Percentiles rank a stretch among this genome's conserved stretches.
phyloP scores from a whole-genome alignment of 768 basidiomycete species.

The Dictyophora rubrovolvata region DNA sequence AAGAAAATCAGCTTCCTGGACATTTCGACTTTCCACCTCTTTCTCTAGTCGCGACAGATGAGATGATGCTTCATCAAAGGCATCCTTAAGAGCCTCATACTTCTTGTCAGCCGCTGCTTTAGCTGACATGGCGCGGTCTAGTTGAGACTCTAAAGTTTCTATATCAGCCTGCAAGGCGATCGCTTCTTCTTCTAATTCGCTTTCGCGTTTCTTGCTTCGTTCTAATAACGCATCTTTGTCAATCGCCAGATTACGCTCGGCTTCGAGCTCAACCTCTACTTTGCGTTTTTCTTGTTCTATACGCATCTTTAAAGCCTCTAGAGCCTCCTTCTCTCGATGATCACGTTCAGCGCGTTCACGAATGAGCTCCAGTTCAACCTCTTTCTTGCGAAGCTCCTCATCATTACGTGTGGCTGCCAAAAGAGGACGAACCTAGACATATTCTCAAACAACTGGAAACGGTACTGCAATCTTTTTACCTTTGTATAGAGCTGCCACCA shows the following conservation, averaged over 20 bases:
- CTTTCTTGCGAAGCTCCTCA: slow-evolving; percentile 82
- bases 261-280: slow-evolving; percentile 72
- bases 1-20: slow-evolving; percentile 52
- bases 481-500: slow-evolving; percentile 99
- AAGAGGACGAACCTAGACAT: slow-evolving; percentile 69
- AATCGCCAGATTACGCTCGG: slow-evolving; percentile 64
- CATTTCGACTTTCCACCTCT: slow-evolving; percentile 59
- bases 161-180: slow-evolving; percentile 70
- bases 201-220: slow-evolving; percentile 76
- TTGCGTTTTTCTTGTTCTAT: slow-evolving; percentile 77
- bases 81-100: slow-evolving; percentile 54
- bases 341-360: slow-evolving; percentile 85
- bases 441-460: slow-evolving; percentile 9
- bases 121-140: slow-evolving; percentile 66
- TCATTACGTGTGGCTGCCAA: slow-evolving; percentile 88
- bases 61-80: slow-evolving; percentile 78
- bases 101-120: slow-evolving; percentile 78
- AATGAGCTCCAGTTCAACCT: slow-evolving; percentile 67
- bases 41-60: slow-evolving; percentile 75
- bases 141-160: slow-evolving; percentile 75
- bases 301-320: slow-evolving; percentile 73
- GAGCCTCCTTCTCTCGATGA: slow-evolving; percentile 62
- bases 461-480: slow-evolving; percentile 26
- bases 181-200: slow-evolving; percentile 79
- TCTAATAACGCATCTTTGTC: slow-evolving; percentile 82